Percentiles rank a stretch among this genome's conserved stretches.
Conservation (phyloP, 192 early-diverging fungal species). For the Linnemannia exigua region DNA sequence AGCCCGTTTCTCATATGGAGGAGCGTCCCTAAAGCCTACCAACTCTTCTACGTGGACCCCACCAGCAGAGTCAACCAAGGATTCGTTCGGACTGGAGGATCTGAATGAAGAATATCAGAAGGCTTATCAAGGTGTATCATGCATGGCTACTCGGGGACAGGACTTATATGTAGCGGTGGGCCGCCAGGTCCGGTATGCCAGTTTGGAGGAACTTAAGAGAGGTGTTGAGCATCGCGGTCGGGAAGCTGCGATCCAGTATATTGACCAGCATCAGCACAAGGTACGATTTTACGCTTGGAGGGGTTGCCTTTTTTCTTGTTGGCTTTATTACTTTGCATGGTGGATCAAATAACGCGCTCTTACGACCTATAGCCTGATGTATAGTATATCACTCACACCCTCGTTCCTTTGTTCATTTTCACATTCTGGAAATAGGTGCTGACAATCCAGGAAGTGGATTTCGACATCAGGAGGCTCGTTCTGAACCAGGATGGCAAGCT, state of each 20-base stretch:
- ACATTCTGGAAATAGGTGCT: constrained; percentile 41
- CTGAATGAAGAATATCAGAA: constrained; percentile 37
- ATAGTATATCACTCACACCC: background rate
- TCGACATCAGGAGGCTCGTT: constrained; percentile 68
- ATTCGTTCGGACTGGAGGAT: constrained; percentile 38
- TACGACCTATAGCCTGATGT: background rate
- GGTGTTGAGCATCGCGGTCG: constrained; percentile 62
- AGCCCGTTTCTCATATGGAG: background rate
- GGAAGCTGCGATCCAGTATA: constrained; percentile 29
- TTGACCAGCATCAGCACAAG: constrained; percentile 53
- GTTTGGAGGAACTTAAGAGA: constrained; percentile 73
- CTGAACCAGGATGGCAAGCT: constrained; percentile 72
- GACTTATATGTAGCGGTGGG: constrained; percentile 75
- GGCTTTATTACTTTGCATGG: constrained; percentile 19
- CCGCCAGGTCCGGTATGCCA: constrained; percentile 69
- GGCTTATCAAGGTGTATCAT: constrained; percentile 38
- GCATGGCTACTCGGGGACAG: constrained; percentile 64
- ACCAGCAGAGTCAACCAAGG: background rate
- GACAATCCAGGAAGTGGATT: constrained; percentile 64
- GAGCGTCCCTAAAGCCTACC: background rate
- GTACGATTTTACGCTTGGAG: constrained; percentile 34
- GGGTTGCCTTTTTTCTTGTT: background rate
- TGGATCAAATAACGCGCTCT: background rate
- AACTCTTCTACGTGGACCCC: background rate
- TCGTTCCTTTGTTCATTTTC: constrained; percentile 13